These are phyloP conservation scores for Talaromyces sp. DNA, from an alignment of 2,329 filamentous ascomycete species.

Conservation along the genomic window DNA sequence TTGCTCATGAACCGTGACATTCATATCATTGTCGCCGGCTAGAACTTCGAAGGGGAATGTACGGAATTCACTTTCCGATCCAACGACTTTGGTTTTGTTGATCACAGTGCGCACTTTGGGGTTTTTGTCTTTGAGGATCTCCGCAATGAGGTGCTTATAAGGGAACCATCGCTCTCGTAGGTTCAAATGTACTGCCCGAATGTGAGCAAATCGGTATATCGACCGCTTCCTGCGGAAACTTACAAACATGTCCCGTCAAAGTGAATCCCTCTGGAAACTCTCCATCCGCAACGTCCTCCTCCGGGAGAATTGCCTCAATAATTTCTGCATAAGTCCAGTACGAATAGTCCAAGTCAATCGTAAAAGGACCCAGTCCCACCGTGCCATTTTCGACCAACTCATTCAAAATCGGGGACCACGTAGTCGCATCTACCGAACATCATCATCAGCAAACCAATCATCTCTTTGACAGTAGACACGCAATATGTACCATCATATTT, in stretches of 20 bases:
- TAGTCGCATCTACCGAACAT: constrained; percentile 58
- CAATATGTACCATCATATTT: constrained; percentile 40
- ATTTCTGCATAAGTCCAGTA: constrained; percentile 88
- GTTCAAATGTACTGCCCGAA: constrained; percentile 72
- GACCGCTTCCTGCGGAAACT: constrained; percentile 26
- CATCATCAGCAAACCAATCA: constrained; percentile 19
- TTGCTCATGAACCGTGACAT: constrained; percentile 78
- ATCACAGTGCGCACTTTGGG: constrained; percentile 79
- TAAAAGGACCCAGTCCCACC: constrained; percentile 69
- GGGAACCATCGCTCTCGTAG: constrained; percentile 76
- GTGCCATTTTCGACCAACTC: constrained; percentile 67
- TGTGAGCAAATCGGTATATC: neutral
- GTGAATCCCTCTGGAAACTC: constrained; percentile 86
- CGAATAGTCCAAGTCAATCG: constrained; percentile 73
- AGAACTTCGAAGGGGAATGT: constrained; percentile 93
- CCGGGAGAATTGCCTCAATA: constrained; percentile 74
- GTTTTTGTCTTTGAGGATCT: constrained; percentile 89
- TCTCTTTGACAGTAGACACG: constrained; percentile 1
- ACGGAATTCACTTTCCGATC: constrained; percentile 77
- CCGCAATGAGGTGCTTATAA: constrained; percentile 80
- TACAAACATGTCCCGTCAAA: constrained; percentile 80
- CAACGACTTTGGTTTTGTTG: constrained; percentile 90
- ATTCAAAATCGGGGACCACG: constrained; percentile 69
- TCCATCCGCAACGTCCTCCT: constrained; percentile 62
- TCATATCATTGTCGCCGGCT: constrained; percentile 73